Percentiles rank a stretch among this genome's conserved stretches.
These are phyloP conservation scores for Alternaria longipes DNA, from an alignment of 2,329 filamentous ascomycete species.

Conservation along the genomic window DNA sequence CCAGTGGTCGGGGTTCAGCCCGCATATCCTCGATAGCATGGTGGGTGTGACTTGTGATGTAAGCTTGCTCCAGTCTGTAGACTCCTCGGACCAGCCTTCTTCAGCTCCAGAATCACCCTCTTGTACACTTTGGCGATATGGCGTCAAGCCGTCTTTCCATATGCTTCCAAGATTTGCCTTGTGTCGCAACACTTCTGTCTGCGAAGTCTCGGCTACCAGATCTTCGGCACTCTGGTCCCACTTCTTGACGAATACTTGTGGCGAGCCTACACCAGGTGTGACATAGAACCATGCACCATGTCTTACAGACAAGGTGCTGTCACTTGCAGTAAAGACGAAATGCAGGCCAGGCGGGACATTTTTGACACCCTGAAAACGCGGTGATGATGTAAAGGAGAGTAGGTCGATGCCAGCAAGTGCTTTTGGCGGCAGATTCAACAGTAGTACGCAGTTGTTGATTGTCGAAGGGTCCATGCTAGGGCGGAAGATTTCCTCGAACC, in stretches of 20 bases:
- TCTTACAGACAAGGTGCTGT: constrained; percentile 67
- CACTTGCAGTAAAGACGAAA: constrained; percentile 69
- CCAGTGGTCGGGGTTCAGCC: constrained; percentile 60
- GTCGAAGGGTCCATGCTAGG: constrained; percentile 47
- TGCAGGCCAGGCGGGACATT: constrained; percentile 67
- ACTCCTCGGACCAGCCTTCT: constrained; percentile 52
- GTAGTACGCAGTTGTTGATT: constrained; percentile 50
- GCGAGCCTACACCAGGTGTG: constrained; percentile 47
- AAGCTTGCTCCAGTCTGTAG: constrained; percentile 63
- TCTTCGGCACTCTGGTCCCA: constrained; percentile 63
- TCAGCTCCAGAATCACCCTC: constrained; percentile 39
- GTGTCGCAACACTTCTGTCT: constrained; percentile 57
- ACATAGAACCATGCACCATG: constrained; percentile 70
- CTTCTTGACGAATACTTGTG: constrained; percentile 63
- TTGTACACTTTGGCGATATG: constrained; percentile 57
- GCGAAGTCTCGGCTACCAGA: constrained; percentile 53
- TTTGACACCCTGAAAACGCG: constrained; percentile 69
- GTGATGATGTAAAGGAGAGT: constrained; percentile 69
- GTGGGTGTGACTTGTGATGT: constrained; percentile 61
- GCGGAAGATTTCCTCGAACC: constrained; percentile 47
- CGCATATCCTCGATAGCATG: constrained; percentile 62
- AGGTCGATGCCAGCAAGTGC: constrained; percentile 64
- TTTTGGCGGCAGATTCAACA: constrained; percentile 56
- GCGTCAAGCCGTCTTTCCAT: constrained; percentile 63
- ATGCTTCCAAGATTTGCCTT: constrained; percentile 65